A percentile compares a stretch with the other conserved stretches of the same genome.
phyloP scores from a whole-genome alignment of 352 stramenopile species.

The Phytophthora quininea region DNA sequence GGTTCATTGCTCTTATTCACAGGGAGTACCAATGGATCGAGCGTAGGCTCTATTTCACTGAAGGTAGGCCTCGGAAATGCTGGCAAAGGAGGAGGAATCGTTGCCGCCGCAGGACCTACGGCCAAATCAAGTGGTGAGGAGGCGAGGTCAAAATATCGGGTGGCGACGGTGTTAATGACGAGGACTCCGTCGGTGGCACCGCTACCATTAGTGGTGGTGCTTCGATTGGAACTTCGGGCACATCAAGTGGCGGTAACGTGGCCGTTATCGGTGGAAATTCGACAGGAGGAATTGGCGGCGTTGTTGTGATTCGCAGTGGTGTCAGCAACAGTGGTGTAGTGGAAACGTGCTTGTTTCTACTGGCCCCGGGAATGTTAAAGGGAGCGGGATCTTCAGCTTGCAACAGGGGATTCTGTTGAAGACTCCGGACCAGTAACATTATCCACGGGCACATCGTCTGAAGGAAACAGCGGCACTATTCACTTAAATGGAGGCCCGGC shows the following conservation, averaged over 20 bases:
- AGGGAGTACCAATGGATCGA: conserved; percentile 42
- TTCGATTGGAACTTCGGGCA: conserved; percentile 37
- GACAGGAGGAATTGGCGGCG: conserved; percentile 46
- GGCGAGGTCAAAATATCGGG: conserved; percentile 32
- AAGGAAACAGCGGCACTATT: conserved; percentile 59
- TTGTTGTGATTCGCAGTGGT: conserved; percentile 52
- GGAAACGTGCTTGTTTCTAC: conserved; percentile 45
- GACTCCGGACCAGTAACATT: conserved; percentile 58
- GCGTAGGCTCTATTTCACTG: conserved; percentile 48
- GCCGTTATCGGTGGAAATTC: conserved; percentile 52
- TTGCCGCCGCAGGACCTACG: conserved; percentile 38
- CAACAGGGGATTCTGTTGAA: conserved; percentile 33
- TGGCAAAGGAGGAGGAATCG: conserved; percentile 30
- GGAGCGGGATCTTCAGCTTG: conserved; percentile 45
- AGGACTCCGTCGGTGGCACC: conserved; percentile 51
- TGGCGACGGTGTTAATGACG: conserved; percentile 26
- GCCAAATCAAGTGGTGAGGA: conserved; percentile 36
- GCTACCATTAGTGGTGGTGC: conserved; percentile 48
- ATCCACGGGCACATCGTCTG: conserved; percentile 46
- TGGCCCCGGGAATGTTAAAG: conserved; percentile 15
- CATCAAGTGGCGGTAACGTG: conserved; percentile 47
- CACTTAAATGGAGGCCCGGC: conserved; percentile 53
- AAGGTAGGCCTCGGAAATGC: conserved; percentile 39
- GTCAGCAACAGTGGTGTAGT: conserved; percentile 34
- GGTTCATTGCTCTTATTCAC: conserved; percentile 51